Conservation (phyloP, 495 filamentous ascomycete species). For the Ascobolus immersus region DNA sequence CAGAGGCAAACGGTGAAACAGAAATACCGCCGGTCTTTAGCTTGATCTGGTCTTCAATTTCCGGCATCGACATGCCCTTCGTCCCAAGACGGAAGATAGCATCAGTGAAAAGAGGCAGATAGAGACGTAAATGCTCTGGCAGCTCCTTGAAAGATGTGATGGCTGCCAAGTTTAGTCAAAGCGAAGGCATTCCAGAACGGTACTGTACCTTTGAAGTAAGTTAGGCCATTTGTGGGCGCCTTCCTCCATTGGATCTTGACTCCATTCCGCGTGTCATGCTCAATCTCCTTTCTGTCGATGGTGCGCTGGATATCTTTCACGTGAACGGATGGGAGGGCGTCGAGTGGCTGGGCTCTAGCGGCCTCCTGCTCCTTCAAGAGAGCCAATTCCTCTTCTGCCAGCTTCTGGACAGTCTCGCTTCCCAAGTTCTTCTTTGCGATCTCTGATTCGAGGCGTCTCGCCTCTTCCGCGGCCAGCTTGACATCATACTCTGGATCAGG, state of each 20-base stretch:
- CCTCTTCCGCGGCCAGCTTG: slow-evolving; percentile 56
- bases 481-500: slow-evolving; percentile 48
- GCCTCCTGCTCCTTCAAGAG: slow-evolving; percentile 66
- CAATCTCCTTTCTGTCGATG: slow-evolving; percentile 42
- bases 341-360: slow-evolving; percentile 55
- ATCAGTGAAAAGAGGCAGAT: slow-evolving; percentile 79
- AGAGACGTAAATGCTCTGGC: slow-evolving; percentile 57
- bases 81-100: slow-evolving; percentile 82
- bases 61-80: slow-evolving; percentile 64
- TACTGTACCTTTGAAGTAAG: slow-evolving; percentile 58
- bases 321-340: slow-evolving; percentile 64
- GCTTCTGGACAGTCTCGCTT: slow-evolving; percentile 40
- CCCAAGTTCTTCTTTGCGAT: slow-evolving; percentile 41
- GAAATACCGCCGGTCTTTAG: slow-evolving; percentile 84
- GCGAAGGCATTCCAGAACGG: background rate
- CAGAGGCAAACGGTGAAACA: slow-evolving; percentile 48
- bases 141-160: slow-evolving; percentile 54
- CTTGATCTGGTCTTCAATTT: slow-evolving; percentile 85
- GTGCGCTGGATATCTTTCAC: slow-evolving; percentile 66
- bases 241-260: slow-evolving; percentile 69
- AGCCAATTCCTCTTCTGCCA: slow-evolving; percentile 58
- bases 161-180: slow-evolving; percentile 16
- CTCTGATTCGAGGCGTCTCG: slow-evolving; percentile 34
- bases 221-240: slow-evolving; percentile 80
- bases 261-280: slow-evolving; percentile 37